Evolutionary conservation across 768 basidiomycete species (phyloP).

Genomic region (Boletus rubroflammeus): DNA sequence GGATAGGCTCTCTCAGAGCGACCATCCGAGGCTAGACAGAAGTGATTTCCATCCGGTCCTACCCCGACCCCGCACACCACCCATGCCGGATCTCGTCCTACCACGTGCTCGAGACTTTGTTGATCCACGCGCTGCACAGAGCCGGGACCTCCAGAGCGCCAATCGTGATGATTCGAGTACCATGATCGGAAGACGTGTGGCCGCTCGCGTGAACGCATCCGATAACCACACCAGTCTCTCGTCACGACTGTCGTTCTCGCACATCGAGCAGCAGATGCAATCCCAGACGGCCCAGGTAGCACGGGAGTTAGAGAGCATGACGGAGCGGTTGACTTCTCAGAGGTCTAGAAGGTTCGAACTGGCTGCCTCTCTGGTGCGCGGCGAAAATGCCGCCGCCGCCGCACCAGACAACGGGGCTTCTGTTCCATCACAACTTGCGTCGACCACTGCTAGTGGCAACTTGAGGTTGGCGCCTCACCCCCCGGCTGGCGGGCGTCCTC

Average conservation of each 20-base stretch:
- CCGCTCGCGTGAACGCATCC: slow-evolving; percentile 27
- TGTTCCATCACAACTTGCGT: background rate
- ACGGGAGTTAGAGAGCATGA: slow-evolving; percentile 33
- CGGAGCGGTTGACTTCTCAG: slow-evolving; percentile 21
- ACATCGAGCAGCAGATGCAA: slow-evolving; percentile 29
- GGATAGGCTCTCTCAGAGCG: slow-evolving; percentile 21
- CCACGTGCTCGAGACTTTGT: slow-evolving; percentile 13
- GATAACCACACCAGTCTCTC: slow-evolving; percentile 17
- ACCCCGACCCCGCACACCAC: slow-evolving; percentile 26
- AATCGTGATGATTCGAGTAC: slow-evolving; percentile 31
- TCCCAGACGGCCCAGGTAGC: slow-evolving; percentile 30
- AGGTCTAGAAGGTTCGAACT: slow-evolving; percentile 24
- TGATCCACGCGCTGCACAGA: slow-evolving; percentile 15
- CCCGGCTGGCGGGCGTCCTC: slow-evolving; percentile 11
- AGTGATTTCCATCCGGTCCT: slow-evolving; percentile 11
- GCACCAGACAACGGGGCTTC: background rate
- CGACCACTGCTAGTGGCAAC: background rate
- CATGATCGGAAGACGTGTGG: slow-evolving; percentile 35
- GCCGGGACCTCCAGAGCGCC: slow-evolving; percentile 20
- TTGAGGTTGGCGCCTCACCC: slow-evolving; percentile 2
- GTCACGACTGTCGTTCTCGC: slow-evolving; percentile 20
- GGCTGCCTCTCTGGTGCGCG: slow-evolving; percentile 13
- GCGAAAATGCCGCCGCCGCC: background rate
- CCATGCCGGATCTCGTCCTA: slow-evolving; percentile 29
- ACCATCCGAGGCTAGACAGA: slow-evolving; percentile 15